These are phyloP conservation scores for Mycena chlorophos DNA, from an alignment of 768 basidiomycete genomes.

Conservation along the genomic window DNA sequence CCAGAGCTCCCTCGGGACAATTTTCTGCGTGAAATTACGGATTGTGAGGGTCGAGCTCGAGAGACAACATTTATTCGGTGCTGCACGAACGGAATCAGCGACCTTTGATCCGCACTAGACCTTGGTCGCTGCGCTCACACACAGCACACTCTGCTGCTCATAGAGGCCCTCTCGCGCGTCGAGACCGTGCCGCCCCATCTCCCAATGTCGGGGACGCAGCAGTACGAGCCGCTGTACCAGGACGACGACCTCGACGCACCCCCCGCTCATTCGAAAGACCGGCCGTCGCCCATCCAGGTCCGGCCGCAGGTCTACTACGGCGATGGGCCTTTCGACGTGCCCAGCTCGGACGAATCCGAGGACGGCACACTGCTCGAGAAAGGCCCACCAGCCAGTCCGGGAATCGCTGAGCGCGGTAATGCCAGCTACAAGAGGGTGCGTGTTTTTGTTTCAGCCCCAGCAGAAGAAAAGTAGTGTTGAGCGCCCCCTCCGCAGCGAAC, in stretches of 20 bases:
- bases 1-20: no score
- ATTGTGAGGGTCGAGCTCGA: background rate
- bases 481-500: constrained; percentile 33
- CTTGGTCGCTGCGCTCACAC: no score
- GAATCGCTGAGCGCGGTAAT: constrained; percentile 29
- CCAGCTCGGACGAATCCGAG: constrained; percentile 73
- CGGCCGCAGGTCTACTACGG: constrained; percentile 58
- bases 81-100: no score
- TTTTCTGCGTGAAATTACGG: background rate
- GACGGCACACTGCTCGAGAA: constrained; percentile 57
- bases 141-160: no score
- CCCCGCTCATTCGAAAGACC: constrained; percentile 9
- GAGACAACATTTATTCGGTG: no score
- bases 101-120: no score
- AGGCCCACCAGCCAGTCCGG: constrained; percentile 27
- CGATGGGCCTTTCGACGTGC: constrained; percentile 75
- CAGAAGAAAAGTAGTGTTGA: background rate
- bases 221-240: constrained; percentile 21
- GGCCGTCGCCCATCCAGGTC: constrained; percentile 14
- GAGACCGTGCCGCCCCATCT: no score
- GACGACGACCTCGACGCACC: constrained; percentile 13
- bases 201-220: constrained; percentile 18
- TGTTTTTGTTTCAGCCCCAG: background rate
- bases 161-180: no score
- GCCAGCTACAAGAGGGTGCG: constrained; percentile 3